phyloP scores from a whole-genome alignment of 495 filamentous ascomycete genomes.

The Daldinia concentrica region DNA sequence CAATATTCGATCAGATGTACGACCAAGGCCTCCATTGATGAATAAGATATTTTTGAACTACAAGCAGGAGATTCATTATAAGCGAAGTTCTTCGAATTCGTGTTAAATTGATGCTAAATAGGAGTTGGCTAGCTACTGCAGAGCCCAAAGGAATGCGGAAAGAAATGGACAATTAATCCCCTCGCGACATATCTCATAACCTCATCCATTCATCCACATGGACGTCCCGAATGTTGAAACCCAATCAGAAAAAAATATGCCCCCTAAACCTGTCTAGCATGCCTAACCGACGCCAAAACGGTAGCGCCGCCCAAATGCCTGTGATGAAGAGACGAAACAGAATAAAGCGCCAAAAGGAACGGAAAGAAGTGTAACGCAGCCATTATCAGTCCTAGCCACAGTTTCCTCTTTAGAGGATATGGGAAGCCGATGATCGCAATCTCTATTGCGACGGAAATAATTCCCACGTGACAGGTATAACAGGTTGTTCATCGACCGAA shows the following conservation, averaged over 20 bases:
- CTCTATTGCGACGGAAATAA: neutral
- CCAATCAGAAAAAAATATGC: conserved; percentile 9
- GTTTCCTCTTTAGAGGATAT: neutral
- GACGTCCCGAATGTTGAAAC: conserved; percentile 19
- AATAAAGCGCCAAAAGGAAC: conserved; percentile 21
- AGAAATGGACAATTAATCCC: conserved; percentile 29
- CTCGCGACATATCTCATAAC: conserved; percentile 34
- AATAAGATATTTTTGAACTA: conserved; percentile 22
- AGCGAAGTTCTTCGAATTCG: conserved; percentile 2
- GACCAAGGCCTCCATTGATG: conserved; percentile 10
- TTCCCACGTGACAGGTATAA: neutral
- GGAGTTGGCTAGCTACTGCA: conserved; percentile 25
- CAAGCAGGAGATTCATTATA: conserved; percentile 11
- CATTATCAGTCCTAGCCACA: neutral
- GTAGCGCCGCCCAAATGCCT: conserved; percentile 42
- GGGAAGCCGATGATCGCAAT: neutral
- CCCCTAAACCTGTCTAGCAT: conserved; percentile 36
- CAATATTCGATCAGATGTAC: conserved; percentile 21
- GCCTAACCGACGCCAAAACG: conserved; percentile 32
- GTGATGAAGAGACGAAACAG: conserved; percentile 7
- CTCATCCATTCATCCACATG: conserved; percentile 40
- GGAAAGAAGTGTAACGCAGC: conserved; percentile 29
- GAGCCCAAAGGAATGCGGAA: conserved; percentile 34
- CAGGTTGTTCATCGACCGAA: conserved; percentile 41
- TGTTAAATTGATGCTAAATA: conserved; percentile 38